These are phyloP conservation scores for Phragmites australis DNA, from an alignment of 176 grass and related monocot species.

Conservation along the genomic window DNA sequence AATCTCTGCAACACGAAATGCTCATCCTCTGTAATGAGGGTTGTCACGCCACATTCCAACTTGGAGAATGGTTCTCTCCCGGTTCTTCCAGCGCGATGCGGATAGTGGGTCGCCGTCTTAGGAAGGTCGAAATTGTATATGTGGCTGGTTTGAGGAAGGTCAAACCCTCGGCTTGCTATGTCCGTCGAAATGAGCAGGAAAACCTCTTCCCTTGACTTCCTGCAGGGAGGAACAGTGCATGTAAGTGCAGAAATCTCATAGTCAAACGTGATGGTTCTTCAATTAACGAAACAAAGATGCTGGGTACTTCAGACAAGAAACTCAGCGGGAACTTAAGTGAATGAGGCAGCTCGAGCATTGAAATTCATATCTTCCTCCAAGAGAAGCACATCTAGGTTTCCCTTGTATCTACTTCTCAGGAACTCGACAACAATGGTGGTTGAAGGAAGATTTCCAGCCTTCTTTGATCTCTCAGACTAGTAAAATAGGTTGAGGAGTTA, in stretches of 20 bases:
- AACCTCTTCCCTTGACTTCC: slow-evolving; percentile 71
- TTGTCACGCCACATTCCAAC: slow-evolving; percentile 62
- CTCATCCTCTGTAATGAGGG: slow-evolving; percentile 66
- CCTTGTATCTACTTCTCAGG: slow-evolving; percentile 61
- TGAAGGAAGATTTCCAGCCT: slow-evolving; percentile 60
- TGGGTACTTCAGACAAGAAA: background rate
- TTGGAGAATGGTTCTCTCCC: slow-evolving; percentile 75
- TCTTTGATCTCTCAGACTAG: slow-evolving; percentile 87
- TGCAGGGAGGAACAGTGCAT: slow-evolving; percentile 32
- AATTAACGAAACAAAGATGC: background rate
- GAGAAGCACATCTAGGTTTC: slow-evolving; percentile 59
- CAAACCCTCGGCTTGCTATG: slow-evolving; percentile 85
- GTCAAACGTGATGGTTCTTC: slow-evolving; percentile 5
- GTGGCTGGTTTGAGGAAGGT: slow-evolving; percentile 83
- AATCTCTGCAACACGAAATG: slow-evolving; percentile 71
- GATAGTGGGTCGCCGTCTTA: slow-evolving; percentile 62
- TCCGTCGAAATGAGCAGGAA: slow-evolving; percentile 79
- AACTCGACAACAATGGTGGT: slow-evolving; percentile 59
- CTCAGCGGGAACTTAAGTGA: slow-evolving; percentile 40
- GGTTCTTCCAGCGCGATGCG: slow-evolving; percentile 83
- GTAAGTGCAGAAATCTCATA: background rate
- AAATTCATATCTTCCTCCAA: slow-evolving; percentile 95
- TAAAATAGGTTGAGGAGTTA: slow-evolving; percentile 22
- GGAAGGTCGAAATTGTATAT: slow-evolving; percentile 97
- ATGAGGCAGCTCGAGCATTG: slow-evolving; percentile 76